Evolutionary conservation across 352 stramenopile genomes (phyloP), one percentile per base, ranked within the genome.

Genomic region (Phytopythium chamaehyphon): DNA sequence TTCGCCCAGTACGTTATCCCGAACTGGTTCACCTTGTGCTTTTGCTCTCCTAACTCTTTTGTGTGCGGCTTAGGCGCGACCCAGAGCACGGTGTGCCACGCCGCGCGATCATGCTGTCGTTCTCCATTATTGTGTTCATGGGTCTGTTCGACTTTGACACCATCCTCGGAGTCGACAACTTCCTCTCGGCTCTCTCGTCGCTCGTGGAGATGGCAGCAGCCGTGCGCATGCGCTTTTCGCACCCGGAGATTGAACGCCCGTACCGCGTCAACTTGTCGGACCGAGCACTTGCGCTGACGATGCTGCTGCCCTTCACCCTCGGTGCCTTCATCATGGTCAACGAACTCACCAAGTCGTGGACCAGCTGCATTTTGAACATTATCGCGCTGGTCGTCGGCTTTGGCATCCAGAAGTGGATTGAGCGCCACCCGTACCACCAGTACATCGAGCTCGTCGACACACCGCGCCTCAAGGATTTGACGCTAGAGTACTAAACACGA

Each of bases 151-250:
- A 89, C 57, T 96, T 97, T 59, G 78, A 96, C 54, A 66, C 80
- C 28, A 95, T 95, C 47, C 55, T 97, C 4, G 86, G 92, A 37
- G 76, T 98, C 36, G 77, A 97, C 57, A 98, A 98, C 64, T 93
- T 97, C 26, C 76, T 97, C 43, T 98, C 95, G 64, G 74, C 88
- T 8, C 61, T 96, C 22, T 64, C 89, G 5, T 88, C 93, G 40
- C 56, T 98, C 18, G 84, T 95, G n/a, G 91, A 98, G 56, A 87
- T 97, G 47, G 78, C 66, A 19, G 93, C 92, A 0, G 96, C 96
- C 52, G 64, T 98, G 37, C 80, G 92, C 23, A 71, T 98, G 19
- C 79, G 95, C 7, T 84, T 93, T 38, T 86, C 61, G 4, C 61
- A 79, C 38, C 71, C 79, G 6, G 76, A 86, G 22, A 57, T 96